These are phyloP conservation scores for Lentinula sp. DNA, from an alignment of 768 basidiomycete species.

Conservation along the genomic window DNA sequence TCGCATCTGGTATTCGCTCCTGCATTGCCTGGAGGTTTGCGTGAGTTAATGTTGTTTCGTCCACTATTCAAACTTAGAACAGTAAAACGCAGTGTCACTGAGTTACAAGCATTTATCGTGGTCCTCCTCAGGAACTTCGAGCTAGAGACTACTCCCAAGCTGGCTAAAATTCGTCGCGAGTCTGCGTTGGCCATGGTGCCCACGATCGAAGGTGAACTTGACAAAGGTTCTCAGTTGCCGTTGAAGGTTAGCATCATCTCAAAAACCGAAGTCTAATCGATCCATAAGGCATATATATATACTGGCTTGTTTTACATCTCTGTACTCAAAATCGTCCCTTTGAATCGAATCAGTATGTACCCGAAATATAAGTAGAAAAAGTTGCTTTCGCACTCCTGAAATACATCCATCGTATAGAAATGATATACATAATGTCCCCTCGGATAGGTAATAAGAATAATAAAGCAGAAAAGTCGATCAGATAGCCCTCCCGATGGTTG, in stretches of 20 bases:
- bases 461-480: neutral
- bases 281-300: neutral
- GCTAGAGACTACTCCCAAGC: conserved; percentile 35
- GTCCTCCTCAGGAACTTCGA: conserved; percentile 51
- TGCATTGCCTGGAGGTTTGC: conserved; percentile 24
- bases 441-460: neutral
- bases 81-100: conserved; percentile 25
- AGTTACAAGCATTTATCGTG: conserved; percentile 55
- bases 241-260: conserved; percentile 19
- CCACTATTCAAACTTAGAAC: neutral
- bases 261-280: neutral
- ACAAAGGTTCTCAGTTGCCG: conserved; percentile 36
- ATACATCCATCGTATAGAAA: neutral
- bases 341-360: neutral
- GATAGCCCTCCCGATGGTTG: neutral
- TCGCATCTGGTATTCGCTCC: conserved; percentile 17
- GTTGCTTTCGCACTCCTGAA: neutral
- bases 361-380: neutral
- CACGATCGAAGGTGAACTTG: conserved; percentile 33
- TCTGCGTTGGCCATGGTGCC: conserved; percentile 37
- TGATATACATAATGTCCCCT: neutral
- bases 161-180: conserved; percentile 30
- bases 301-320: too few species aligned
- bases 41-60: conserved; percentile 9
- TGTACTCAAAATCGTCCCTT: too few species aligned